phyloP scores from a whole-genome alignment of 1,139 yeast species.

The Protomyces gravidus region DNA sequence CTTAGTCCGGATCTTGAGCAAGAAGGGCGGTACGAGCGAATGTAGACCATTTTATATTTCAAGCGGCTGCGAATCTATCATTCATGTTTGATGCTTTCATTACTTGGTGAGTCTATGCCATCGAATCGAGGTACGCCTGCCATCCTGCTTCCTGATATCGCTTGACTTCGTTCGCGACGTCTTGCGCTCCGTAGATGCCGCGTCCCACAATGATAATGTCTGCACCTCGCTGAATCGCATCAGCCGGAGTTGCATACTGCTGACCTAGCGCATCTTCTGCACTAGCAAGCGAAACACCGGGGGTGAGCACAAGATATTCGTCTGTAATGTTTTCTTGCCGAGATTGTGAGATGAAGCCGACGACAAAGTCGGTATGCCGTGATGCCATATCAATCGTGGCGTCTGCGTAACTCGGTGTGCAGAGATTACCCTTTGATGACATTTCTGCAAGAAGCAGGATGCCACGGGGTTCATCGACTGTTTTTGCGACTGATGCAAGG shows the following conservation, averaged over 20 bases:
- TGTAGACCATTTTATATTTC: conserved; percentile 11
- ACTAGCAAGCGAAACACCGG: conserved; percentile 89
- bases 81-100: background rate
- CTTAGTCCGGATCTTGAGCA: conserved; percentile 3
- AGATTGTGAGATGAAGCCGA: conserved; percentile 87
- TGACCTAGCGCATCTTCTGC: conserved; percentile 97
- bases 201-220: conserved; percentile 96
- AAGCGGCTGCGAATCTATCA: background rate
- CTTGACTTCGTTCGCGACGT: conserved; percentile 78
- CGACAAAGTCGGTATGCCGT: conserved; percentile 77
- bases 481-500: conserved; percentile 41
- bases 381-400: conserved; percentile 88
- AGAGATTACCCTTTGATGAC: conserved; percentile 87
- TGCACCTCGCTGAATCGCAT: conserved; percentile 75
- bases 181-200: conserved; percentile 94
- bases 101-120: too few relatives aligned
- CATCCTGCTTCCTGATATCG: conserved; percentile 57
- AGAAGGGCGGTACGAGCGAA: conserved; percentile 11
- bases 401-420: conserved; percentile 82
- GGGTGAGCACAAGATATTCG: conserved; percentile 93
- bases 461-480: conserved; percentile 52
- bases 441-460: conserved; percentile 92
- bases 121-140: conserved; percentile 31
- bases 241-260: conserved; percentile 88
- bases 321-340: conserved; percentile 53